Conservation (phyloP, 2,329 filamentous ascomycete genomes). For the Geosmithia flava region DNA sequence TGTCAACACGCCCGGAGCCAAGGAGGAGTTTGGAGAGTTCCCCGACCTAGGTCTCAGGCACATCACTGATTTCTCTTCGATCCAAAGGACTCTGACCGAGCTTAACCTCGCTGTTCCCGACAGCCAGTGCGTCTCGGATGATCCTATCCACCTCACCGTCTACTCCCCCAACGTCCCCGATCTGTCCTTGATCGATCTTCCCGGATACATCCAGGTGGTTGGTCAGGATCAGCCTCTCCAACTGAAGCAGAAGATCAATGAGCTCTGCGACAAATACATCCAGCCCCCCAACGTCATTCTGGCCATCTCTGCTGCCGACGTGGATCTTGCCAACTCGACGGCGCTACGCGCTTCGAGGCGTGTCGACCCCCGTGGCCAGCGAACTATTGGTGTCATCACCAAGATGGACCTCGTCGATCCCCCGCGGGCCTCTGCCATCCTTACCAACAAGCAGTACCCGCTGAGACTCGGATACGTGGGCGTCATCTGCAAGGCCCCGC, state of each 20-base stretch:
- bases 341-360: conserved; percentile 79
- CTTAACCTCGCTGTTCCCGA: conserved; percentile 89
- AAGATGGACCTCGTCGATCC: conserved; percentile 98
- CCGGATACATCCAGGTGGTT: conserved; percentile 93
- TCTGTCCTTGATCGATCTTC: conserved; percentile 88
- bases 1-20: conserved; percentile 82
- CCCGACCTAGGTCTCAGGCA: conserved; percentile 81
- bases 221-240: conserved; percentile 83
- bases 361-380: conserved; percentile 86
- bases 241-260: conserved; percentile 88
- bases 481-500: conserved; percentile 76
- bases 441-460: conserved; percentile 86
- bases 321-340: conserved; percentile 93
- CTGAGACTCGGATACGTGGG: conserved; percentile 92
- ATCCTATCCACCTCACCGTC: conserved; percentile 90
- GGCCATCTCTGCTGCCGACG: conserved; percentile 93
- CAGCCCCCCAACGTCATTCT: conserved; percentile 92
- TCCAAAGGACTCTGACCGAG: conserved; percentile 89
- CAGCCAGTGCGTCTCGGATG: conserved; percentile 84
- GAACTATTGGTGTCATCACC: conserved; percentile 96
- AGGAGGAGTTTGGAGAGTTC: conserved; percentile 90
- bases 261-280: conserved; percentile 97
- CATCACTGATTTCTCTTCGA: conserved; percentile 81
- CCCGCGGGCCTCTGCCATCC: conserved; percentile 60
- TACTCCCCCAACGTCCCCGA: conserved; percentile 94